Conservation (phyloP, 371 early-diverging fungal species). For the Actinomucor elegans region DNA sequence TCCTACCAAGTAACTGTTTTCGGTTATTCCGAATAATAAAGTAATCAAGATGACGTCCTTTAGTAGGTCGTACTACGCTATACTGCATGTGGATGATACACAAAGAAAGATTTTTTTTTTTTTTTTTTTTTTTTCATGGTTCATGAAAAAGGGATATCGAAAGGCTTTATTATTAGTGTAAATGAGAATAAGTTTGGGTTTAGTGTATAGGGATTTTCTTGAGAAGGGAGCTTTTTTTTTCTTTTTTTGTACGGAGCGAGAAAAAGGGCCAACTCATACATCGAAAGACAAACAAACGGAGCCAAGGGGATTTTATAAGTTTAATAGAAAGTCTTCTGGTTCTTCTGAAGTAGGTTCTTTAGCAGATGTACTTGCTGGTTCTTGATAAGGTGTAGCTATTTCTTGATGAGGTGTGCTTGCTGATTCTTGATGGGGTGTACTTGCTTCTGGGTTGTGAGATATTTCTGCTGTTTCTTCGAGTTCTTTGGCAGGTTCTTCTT, state of each 20-base stretch:
- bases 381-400: background rate
- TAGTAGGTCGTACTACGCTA: too few relatives aligned
- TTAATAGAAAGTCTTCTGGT: constrained; percentile 3
- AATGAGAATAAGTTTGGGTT: too few relatives aligned
- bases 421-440: background rate
- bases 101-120: too few relatives aligned
- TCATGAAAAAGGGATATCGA: too few relatives aligned
- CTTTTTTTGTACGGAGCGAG: background rate
- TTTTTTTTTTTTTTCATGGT: too few relatives aligned
- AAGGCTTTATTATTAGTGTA: too few relatives aligned
- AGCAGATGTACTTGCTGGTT: background rate
- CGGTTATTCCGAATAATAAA: background rate
- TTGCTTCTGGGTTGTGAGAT: too few relatives aligned
- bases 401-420: background rate
- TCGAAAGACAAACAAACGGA: background rate
- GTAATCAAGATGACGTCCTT: too few relatives aligned
- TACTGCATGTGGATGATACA: too few relatives aligned
- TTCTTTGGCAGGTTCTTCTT: constrained; percentile 9
- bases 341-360: constrained; percentile 1
- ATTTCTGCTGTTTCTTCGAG: background rate
- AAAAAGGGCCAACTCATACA: background rate
- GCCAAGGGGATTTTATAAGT: background rate
- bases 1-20: constrained; percentile 7
- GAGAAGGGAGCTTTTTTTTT: background rate
- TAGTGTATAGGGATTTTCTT: too few relatives aligned